Base-by-base conservation (phyloP, 2,329 filamentous ascomycete genomes). In the Fusarium udum region DNA sequence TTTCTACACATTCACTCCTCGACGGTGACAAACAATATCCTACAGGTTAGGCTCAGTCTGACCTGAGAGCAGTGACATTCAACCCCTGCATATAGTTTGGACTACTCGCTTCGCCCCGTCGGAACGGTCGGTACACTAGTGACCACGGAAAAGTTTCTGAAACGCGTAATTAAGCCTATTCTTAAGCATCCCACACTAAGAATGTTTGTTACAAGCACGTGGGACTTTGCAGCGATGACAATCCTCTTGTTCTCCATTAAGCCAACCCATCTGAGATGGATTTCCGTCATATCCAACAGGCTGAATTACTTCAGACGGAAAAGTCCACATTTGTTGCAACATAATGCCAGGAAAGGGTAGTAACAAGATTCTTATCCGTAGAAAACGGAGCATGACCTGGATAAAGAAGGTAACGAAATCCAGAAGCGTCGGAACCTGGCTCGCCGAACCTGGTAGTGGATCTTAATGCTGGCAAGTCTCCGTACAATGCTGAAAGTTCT, bases 351-450 rank as follows among this genome's bases (percentile, higher is more conserved):
- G 18, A 31, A 37, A 48, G 18, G 18, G 42, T 49, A 34, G 31
- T 22, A 24, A 15, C 28, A 42, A 37, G n/a, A 37, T 28, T 45
- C 57, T 69, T 69, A 56, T 63, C 64, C 42, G 66, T 56, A 45
- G 20, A 26, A 49, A 36, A 43, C 66, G 66, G 66, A 69, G 45
- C 22, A 32, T 43, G 18, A 20, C 39, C 49, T 45, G 14, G 34
- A 67, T 61, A n/a, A 34, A 64, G 66, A 63, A 69, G 57, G 64
- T 67, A 31, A 18, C 15, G 40, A 20, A 36, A 61, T 52, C 36
- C 32, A 61, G 58, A 43, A 61, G n/a, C 6, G n/a, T 61, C 64
- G 64, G 66, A 69, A 22, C 32, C 24, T 53, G 52, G 31, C 26
- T 46, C 39, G 40, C 65, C 63, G 63, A 43, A 51, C 64, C 62